Conservation (phyloP, 208 protist species). For the Strigomonas culicis region DNA sequence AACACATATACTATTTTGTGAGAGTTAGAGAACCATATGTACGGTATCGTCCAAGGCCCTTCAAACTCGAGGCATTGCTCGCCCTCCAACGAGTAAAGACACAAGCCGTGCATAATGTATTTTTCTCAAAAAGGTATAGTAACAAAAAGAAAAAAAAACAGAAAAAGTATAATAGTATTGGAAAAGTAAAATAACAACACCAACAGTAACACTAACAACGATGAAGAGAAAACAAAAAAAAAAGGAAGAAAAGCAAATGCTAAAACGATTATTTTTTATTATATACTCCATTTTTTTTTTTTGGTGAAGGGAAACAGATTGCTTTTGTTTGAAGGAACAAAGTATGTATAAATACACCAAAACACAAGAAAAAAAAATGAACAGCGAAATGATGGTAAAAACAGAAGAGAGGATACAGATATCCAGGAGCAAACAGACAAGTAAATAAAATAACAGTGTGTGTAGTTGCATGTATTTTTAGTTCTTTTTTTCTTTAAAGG, state of each 20-base stretch:
- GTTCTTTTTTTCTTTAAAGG: slow-evolving; percentile 3
- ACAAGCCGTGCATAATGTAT: background rate
- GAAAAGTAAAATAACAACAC: too few relatives aligned
- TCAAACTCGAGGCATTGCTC: too few relatives aligned
- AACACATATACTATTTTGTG: background rate
- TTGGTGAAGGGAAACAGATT: too few relatives aligned
- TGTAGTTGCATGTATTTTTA: background rate
- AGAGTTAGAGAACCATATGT: too few relatives aligned
- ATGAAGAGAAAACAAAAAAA: slow-evolving; percentile 8
- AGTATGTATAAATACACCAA: too few relatives aligned
- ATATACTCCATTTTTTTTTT: too few relatives aligned
- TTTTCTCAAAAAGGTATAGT: background rate
- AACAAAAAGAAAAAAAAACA: slow-evolving; percentile 9
- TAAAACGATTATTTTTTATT: background rate
- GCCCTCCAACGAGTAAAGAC: background rate
- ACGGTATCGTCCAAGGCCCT: too few relatives aligned
- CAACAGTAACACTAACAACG: background rate
- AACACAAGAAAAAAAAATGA: too few relatives aligned
- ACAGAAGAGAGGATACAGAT: background rate
- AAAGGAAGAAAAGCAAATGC: background rate
- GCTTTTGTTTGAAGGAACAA: background rate
- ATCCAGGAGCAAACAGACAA: background rate
- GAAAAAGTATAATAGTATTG: background rate
- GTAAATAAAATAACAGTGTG: background rate
- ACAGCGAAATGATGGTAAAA: background rate